phyloP scores from a whole-genome alignment of 2,329 filamentous ascomycete species.

The Exophiala xenobiotica region DNA sequence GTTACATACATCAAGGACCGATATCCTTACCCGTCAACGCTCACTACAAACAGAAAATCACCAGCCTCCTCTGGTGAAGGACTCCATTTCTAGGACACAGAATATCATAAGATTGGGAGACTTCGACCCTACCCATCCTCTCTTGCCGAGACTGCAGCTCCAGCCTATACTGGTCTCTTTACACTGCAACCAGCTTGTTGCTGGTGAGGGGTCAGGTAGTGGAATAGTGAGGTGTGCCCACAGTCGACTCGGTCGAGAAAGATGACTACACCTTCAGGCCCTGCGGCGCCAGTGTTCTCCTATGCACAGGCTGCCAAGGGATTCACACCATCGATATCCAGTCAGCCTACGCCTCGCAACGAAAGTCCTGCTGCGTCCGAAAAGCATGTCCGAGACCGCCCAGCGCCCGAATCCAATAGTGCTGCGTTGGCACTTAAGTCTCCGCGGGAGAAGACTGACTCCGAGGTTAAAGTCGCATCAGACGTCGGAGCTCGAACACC shows the following conservation, averaged over 20 bases:
- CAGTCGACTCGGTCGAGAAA: slow-evolving; percentile 8
- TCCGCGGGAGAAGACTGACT: slow-evolving; percentile 4
- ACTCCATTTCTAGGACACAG: too few relatives aligned
- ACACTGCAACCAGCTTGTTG: slow-evolving; percentile 23
- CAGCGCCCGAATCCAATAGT: slow-evolving; percentile 5
- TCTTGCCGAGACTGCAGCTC: neutral
- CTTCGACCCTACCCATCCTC: too few relatives aligned
- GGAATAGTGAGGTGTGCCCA: slow-evolving; percentile 20
- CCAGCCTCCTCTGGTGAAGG: too few relatives aligned
- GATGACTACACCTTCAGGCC: slow-evolving; percentile 44
- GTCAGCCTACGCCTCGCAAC: slow-evolving; percentile 19
- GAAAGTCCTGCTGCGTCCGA: slow-evolving; percentile 24
- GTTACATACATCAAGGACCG: too few relatives aligned
- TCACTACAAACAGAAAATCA: too few relatives aligned
- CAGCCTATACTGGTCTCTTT: slow-evolving; percentile 17
- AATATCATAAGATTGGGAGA: too few relatives aligned
- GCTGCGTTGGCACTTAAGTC: slow-evolving; percentile 11
- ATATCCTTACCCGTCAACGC: too few relatives aligned
- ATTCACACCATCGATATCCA: slow-evolving; percentile 51
- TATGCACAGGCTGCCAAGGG: slow-evolving; percentile 96
- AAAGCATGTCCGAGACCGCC: slow-evolving; percentile 19
- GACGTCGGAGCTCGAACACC: slow-evolving; percentile 32
- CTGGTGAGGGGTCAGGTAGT: slow-evolving; percentile 26
- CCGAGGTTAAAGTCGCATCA: slow-evolving; percentile 32
- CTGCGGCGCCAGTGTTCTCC: slow-evolving; percentile 66